A percentile compares a stretch with the other conserved stretches of the same genome.
Evolutionary conservation across 768 basidiomycete species (phyloP).

Genomic region (Thelephora aurantiotincta): DNA sequence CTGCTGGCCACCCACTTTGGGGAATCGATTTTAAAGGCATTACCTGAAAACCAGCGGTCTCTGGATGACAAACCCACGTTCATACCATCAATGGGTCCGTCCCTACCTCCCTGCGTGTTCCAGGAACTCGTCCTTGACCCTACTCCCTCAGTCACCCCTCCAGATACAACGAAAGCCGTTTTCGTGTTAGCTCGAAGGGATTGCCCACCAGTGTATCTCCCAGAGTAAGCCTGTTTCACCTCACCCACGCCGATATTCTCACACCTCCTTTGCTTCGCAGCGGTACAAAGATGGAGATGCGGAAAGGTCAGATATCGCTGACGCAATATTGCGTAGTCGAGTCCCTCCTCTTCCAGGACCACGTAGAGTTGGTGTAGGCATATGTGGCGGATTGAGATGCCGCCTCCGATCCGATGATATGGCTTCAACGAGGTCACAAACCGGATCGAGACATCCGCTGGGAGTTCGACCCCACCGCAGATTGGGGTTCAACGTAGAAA

Average conservation of each 20-base stretch:
- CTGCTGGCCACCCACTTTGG: slow-evolving; percentile 69
- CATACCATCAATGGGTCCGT: slow-evolving; percentile 63
- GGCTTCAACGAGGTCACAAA: too few species aligned
- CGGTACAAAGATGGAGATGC: slow-evolving; percentile 58
- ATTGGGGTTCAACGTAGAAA: too few species aligned
- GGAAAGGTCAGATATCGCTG: slow-evolving; percentile 71
- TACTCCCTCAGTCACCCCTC: slow-evolving; percentile 50
- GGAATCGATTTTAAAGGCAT: slow-evolving; percentile 65
- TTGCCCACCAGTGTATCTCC: slow-evolving; percentile 54
- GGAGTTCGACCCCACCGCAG: too few species aligned
- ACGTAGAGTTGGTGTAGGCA: slow-evolving; percentile 62
- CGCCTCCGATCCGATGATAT: too few species aligned
- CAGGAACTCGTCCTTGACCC: slow-evolving; percentile 5
- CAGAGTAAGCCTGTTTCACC: slow-evolving; percentile 36
- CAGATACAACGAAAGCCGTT: slow-evolving; percentile 64
- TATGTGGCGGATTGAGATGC: neutral
- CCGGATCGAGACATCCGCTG: too few species aligned
- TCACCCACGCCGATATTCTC: neutral
- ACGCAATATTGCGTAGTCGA: slow-evolving; percentile 68
- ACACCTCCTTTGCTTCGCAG: slow-evolving; percentile 21
- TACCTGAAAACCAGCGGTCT: slow-evolving; percentile 65
- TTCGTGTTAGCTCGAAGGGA: slow-evolving; percentile 65
- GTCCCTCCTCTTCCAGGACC: slow-evolving; percentile 53
- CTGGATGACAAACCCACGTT: slow-evolving; percentile 64
- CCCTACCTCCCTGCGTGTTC: neutral